Conservation (phyloP, 768 basidiomycete species). For the Lepiota brunneoincarnata region DNA sequence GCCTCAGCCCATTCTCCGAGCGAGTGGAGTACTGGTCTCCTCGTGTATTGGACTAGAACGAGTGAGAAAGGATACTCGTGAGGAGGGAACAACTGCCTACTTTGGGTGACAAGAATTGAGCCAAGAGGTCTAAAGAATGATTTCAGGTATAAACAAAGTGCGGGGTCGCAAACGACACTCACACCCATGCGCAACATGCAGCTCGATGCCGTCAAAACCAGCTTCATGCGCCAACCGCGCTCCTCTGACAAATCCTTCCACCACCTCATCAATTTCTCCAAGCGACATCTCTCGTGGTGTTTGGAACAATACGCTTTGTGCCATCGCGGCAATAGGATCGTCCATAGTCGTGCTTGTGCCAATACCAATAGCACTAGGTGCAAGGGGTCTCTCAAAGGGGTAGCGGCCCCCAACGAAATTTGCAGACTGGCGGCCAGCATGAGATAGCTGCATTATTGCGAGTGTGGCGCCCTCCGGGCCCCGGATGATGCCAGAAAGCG, state of each 20-base stretch:
- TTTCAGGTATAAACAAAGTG: background rate
- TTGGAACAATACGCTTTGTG: slow-evolving; percentile 58
- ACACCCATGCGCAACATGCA: slow-evolving; percentile 90
- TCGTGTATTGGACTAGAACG: slow-evolving; percentile 39
- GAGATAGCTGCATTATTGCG: slow-evolving; percentile 81
- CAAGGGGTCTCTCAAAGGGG: slow-evolving; percentile 59
- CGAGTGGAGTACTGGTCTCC: slow-evolving; percentile 56
- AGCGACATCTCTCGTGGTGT: slow-evolving; percentile 57
- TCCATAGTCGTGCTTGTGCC: slow-evolving; percentile 24
- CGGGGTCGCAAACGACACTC: slow-evolving; percentile 27
- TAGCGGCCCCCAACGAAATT: slow-evolving; percentile 69
- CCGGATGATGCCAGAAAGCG: slow-evolving; percentile 51
- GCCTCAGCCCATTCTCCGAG: slow-evolving; percentile 42
- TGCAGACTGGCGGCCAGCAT: slow-evolving; percentile 79
- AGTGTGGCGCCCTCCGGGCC: slow-evolving; percentile 33
- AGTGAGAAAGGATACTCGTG: background rate
- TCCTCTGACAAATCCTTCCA: slow-evolving; percentile 63
- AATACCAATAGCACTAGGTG: slow-evolving; percentile 64
- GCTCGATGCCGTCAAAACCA: slow-evolving; percentile 84
- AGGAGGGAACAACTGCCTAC: slow-evolving; percentile 28
- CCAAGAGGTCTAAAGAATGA: slow-evolving; percentile 57
- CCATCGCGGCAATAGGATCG: slow-evolving; percentile 27
- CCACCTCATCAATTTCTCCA: slow-evolving; percentile 57
- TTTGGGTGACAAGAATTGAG: slow-evolving; percentile 76
- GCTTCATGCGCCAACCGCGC: slow-evolving; percentile 60